Evolutionary conservation across 2,329 filamentous ascomycete genomes (phyloP).

Genomic region (Penicillium sp.): DNA sequence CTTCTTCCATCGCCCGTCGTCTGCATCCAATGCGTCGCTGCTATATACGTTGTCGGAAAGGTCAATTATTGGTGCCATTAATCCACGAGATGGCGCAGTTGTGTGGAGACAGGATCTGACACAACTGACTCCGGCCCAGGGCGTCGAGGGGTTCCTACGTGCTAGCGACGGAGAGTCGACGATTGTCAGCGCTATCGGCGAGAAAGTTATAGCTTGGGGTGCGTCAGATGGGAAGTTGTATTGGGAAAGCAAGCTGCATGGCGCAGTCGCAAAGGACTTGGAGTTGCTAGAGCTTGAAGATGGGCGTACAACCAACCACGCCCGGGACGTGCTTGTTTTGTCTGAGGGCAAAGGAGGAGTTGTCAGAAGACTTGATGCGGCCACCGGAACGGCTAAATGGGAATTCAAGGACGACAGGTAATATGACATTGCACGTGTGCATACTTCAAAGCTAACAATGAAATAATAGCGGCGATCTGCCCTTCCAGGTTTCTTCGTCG

Average conservation of each 20-base stretch:
- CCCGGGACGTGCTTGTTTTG: slow-evolving; percentile 65
- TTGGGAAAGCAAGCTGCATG: slow-evolving; percentile 66
- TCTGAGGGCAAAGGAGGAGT: slow-evolving; percentile 54
- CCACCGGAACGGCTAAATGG: slow-evolving; percentile 72
- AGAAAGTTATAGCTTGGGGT: slow-evolving; percentile 74
- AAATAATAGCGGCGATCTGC: slow-evolving; percentile 58
- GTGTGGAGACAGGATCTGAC: slow-evolving; percentile 80
- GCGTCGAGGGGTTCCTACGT: slow-evolving; percentile 50
- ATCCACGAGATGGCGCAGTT: slow-evolving; percentile 77
- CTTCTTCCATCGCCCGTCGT: slow-evolving; percentile 87
- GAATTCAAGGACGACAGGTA: slow-evolving; percentile 63
- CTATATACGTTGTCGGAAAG: slow-evolving; percentile 88
- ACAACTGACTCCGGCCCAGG: slow-evolving; percentile 32
- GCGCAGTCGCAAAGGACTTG: slow-evolving; percentile 44
- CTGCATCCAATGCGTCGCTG: slow-evolving; percentile 77
- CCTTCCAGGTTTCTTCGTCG: slow-evolving; percentile 71
- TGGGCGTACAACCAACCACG: slow-evolving; percentile 42
- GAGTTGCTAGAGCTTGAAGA: slow-evolving; percentile 73
- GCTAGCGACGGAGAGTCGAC: slow-evolving; percentile 76
- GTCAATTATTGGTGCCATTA: slow-evolving; percentile 78
- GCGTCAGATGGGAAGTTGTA: slow-evolving; percentile 72
- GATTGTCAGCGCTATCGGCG: slow-evolving; percentile 68
- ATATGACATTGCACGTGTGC: slow-evolving; percentile 2
- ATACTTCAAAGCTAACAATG: slow-evolving; percentile 7
- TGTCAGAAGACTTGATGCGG: slow-evolving; percentile 69